Evolutionary conservation across 177 flowering plant species (phyloP), one percentile per base, ranked within the genome.

Genomic region (Vitis hybrid): DNA sequence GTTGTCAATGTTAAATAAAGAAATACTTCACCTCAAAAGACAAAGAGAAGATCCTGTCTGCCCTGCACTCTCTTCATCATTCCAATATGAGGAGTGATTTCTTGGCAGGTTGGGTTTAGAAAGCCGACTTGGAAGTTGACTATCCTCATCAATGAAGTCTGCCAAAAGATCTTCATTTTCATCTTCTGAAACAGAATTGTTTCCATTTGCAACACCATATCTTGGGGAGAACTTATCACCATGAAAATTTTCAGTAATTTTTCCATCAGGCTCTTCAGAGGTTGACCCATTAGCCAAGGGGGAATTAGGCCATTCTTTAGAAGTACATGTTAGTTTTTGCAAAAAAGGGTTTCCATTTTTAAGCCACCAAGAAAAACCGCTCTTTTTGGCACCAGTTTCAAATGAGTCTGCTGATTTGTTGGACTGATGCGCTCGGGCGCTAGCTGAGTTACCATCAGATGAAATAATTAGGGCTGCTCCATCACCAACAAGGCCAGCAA

Each of bases 101-200:
- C 75, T 85, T 18, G 74, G 67, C 78, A 68, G 64, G 52, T 54
- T 81, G 48, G 86, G 86, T 73, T 79, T 91, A 68, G 91, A 85
- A 72, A 81, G 83, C 70, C 98, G 89, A 78, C 99, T 93, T 30
- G 99, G 99, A 13, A 93, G 98, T 82, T 96, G 99, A 83, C 99
- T 96, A 71, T 96, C 99, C 79, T 96, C 99, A 77, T 96, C 99
- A 81, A 96, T 96, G 73, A 92, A 96, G 81, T 96, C 99, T 35
- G 99, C 99, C 66, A 81, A 90, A 67, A 96, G 97, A 81, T 96
- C 99, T 79, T 96, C 99, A 79, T 88, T 87, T 89, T 96, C 99
- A 77, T 94, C 98, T 65, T 93, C 98, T 9, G 77, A 73, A 70
- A 81, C 67, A 76, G 85, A 56, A 70, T 67, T 70, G 32, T 68